These are phyloP conservation scores for Claviceps africana DNA, from an alignment of 2,329 filamentous ascomycete genomes.

Conservation along the genomic window DNA sequence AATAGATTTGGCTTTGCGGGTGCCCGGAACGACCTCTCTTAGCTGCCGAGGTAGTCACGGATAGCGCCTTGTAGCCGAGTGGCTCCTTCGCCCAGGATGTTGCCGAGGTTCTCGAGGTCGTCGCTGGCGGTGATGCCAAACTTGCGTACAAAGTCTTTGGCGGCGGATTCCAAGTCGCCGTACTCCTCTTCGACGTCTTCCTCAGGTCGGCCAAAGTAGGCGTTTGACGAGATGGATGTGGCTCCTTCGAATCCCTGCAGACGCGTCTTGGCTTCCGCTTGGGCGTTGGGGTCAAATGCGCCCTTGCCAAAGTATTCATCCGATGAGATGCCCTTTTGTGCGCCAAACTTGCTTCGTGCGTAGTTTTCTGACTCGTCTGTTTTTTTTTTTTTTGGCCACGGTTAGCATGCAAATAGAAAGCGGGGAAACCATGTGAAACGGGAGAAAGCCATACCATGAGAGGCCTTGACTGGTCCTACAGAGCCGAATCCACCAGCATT, in stretches of 20 bases:
- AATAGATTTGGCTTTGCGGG: background rate
- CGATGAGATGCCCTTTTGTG: constrained; percentile 90
- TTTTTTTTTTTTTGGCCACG: too few species aligned
- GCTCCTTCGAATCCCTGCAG: constrained; percentile 90
- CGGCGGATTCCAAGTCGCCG: constrained; percentile 80
- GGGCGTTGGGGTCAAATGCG: constrained; percentile 63
- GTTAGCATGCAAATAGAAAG: background rate
- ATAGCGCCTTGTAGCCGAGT: constrained; percentile 67
- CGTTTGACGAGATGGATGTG: constrained; percentile 83
- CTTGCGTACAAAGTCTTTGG: constrained; percentile 89
- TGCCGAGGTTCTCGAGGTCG: constrained; percentile 80
- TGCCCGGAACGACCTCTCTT: constrained; percentile 9
- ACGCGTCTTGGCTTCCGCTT: constrained; percentile 74
- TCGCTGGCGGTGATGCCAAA: constrained; percentile 94
- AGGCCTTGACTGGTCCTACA: constrained; percentile 58
- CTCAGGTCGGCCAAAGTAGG: constrained; percentile 91
- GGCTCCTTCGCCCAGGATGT: constrained; percentile 74
- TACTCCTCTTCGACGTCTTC: constrained; percentile 70
- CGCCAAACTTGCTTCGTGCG: constrained; percentile 76
- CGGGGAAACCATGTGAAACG: background rate
- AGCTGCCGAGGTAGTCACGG: constrained; percentile 49
- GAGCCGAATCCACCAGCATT: constrained; percentile 79
- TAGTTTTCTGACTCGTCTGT: constrained; percentile 66
- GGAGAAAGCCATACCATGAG: constrained; percentile 42
- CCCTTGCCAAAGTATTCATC: constrained; percentile 97